Percentiles rank a stretch among this genome's conserved stretches.
Evolutionary conservation across 495 filamentous ascomycete species (phyloP).

Genomic region (Neurospora sp.): DNA sequence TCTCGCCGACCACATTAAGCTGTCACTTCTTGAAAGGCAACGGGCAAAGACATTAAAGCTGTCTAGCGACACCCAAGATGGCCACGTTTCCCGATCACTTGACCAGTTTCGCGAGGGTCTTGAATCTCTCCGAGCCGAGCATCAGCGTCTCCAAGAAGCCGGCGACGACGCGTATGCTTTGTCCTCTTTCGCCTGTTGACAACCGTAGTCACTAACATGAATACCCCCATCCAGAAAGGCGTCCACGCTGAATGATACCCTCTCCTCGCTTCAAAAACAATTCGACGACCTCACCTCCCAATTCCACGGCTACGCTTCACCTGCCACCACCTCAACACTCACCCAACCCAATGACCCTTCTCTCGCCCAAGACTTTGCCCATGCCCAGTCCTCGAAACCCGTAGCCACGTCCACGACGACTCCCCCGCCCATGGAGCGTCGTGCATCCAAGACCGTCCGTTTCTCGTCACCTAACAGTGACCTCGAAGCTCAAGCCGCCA

Average conservation of each 20-base stretch:
- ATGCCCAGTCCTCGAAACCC: conserved; percentile 38
- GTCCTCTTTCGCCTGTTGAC: background rate
- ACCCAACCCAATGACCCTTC: conserved; percentile 57
- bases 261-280: conserved; percentile 46
- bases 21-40: conserved; percentile 77
- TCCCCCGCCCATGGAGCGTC: conserved; percentile 28
- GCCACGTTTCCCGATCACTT: conserved; percentile 79
- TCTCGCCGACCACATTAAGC: conserved; percentile 69
- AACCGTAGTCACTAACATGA: background rate
- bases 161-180: conserved; percentile 45
- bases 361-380: conserved; percentile 56
- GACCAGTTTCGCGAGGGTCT: conserved; percentile 79
- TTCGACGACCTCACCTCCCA: conserved; percentile 48
- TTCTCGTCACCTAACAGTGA: conserved; percentile 48
- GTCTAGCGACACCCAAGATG: conserved; percentile 69
- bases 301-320: conserved; percentile 49
- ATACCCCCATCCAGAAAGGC: conserved; percentile 27
- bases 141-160: conserved; percentile 47
- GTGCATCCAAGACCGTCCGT: conserved; percentile 70
- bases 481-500: conserved; percentile 34
- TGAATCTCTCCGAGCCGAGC: conserved; percentile 60
- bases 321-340: conserved; percentile 38
- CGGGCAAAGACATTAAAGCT: conserved; percentile 81
- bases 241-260: conserved; percentile 34
- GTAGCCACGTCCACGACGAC: conserved; percentile 31